A percentile compares a stretch with the other conserved stretches of the same genome.
phyloP scores from a whole-genome alignment of 164 flowering plant genomes.

The Stephania yunnanensis region DNA sequence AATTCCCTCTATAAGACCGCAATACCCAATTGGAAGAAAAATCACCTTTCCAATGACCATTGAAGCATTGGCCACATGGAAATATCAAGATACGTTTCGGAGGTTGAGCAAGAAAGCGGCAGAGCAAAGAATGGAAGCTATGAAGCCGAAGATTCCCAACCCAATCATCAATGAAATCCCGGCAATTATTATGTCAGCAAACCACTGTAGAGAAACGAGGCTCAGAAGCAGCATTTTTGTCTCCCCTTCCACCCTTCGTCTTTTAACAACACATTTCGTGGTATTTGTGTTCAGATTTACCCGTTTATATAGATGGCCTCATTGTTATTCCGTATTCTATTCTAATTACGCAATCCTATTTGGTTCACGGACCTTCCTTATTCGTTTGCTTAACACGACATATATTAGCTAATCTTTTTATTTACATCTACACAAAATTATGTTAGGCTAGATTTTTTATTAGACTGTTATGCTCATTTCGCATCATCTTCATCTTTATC shows the following conservation, averaged over 20 bases:
- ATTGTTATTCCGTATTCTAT: too few species aligned
- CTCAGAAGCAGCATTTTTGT: slow-evolving; percentile 25
- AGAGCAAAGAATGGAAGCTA: slow-evolving; percentile 76
- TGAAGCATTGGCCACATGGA: background rate
- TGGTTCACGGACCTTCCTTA: too few species aligned
- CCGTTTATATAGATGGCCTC: background rate
- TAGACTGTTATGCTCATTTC: too few species aligned
- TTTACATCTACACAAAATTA: too few species aligned
- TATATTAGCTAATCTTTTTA: too few species aligned
- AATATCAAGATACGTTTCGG: slow-evolving; percentile 33
- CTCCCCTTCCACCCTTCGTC: background rate
- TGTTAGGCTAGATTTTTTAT: too few species aligned
- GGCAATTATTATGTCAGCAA: slow-evolving; percentile 62
- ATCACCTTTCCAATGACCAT: too few species aligned
- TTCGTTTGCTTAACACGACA: too few species aligned
- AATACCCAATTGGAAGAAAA: too few species aligned
- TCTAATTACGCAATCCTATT: too few species aligned
- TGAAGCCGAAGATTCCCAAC: slow-evolving; percentile 61
- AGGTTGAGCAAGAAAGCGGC: slow-evolving; percentile 72
- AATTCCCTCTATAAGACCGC: too few species aligned
- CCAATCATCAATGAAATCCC: slow-evolving; percentile 73
- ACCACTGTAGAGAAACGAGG: slow-evolving; percentile 33
- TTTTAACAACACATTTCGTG: background rate
- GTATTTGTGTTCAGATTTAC: background rate
- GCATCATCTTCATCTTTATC: too few species aligned